Percentiles rank a stretch among this genome's conserved stretches.
These are phyloP conservation scores for Phaeotremella fagi DNA, from an alignment of 768 basidiomycete genomes.

Conservation along the genomic window DNA sequence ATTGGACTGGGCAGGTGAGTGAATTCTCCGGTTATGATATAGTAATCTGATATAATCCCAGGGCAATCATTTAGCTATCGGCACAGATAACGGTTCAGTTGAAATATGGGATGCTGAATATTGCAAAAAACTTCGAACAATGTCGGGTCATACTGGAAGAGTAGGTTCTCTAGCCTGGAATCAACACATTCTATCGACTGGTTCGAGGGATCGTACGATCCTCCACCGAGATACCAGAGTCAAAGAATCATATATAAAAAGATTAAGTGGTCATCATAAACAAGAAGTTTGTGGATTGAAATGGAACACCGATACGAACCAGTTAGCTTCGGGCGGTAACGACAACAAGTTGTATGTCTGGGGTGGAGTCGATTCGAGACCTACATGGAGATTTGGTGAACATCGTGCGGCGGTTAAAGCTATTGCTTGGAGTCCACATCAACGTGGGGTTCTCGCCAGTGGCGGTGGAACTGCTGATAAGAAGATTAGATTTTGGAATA, in stretches of 20 bases:
- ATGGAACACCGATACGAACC: slow-evolving; percentile 66
- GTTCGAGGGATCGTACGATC: slow-evolving; percentile 83
- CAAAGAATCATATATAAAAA: slow-evolving; percentile 61
- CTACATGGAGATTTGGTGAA: slow-evolving; percentile 91
- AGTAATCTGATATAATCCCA: slow-evolving; percentile 20
- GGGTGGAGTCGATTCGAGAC: slow-evolving; percentile 66
- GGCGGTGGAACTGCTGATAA: slow-evolving; percentile 99
- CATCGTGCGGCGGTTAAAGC: slow-evolving; percentile 97
- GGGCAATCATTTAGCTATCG: slow-evolving; percentile 86
- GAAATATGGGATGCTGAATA: slow-evolving; percentile 90
- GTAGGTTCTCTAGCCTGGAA: slow-evolving; percentile 97
- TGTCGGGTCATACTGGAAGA: slow-evolving; percentile 79
- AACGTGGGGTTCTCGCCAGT: slow-evolving; percentile 81
- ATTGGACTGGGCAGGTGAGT: slow-evolving; percentile 78
- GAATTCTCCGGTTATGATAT: no score
- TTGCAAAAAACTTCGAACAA: slow-evolving; percentile 69
- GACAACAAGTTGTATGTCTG: slow-evolving; percentile 99
- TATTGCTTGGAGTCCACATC: slow-evolving; percentile 96
- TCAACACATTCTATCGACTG: slow-evolving; percentile 74
- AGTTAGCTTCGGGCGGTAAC: slow-evolving; percentile 89
- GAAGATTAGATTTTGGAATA: slow-evolving; percentile 97
- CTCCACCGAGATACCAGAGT: slow-evolving; percentile 90
- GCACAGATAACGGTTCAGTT: slow-evolving; percentile 79
- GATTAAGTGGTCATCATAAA: slow-evolving; percentile 52
- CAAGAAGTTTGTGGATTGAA: slow-evolving; percentile 96